Evolutionary conservation across 495 filamentous ascomycete species (phyloP), one percentile per base, ranked within the genome.

Genomic region (Penicillium cataractarum): DNA sequence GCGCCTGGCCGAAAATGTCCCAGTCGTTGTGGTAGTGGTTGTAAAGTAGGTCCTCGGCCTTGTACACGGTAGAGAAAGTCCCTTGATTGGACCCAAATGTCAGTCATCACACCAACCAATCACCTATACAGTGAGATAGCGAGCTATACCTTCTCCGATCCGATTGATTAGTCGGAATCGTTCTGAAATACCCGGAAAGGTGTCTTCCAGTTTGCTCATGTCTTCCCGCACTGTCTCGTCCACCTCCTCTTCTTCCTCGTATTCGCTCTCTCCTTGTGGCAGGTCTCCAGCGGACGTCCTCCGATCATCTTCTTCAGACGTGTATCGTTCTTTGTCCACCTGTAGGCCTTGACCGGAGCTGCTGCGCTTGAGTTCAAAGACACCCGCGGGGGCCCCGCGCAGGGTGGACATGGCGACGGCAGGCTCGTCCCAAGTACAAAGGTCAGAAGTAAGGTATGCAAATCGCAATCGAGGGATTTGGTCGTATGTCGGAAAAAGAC

Each of bases 61-160:
- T 98, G 78, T 98, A 99, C 0, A 99, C 95, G 12, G 94, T 97
- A 0, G 94, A 97, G 69, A 99, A 99, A 19, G 95, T 99, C 37
- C 93, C 91, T 94, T 68, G 35, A 37, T 60, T 61, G 60, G 17
- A 53, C 6, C 6, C 5, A 15, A 62, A 15, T 55, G 58, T 75
- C 44, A 66, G 65, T 51, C 5, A 58, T n/a, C 22, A 12, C 1
- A 15, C 12, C 54, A 52, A 48, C 2, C 37, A 37, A 27, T 7
- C 10, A 24, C 2, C 2, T 46, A 4, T 9, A 21, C 0, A 24
- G 42, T 22, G 2, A 22, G 10, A 0, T 10, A 46, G 9, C 44
- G 48, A 29, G 51, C 6, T 17, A 42, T 73, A 94, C 92, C 95
- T 85, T 98, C 95, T 63, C 95, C 95, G 66, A 99, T 98, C 55